Conservation (phyloP, 495 filamentous ascomycete genomes). For the Immersiella caudata region DNA sequence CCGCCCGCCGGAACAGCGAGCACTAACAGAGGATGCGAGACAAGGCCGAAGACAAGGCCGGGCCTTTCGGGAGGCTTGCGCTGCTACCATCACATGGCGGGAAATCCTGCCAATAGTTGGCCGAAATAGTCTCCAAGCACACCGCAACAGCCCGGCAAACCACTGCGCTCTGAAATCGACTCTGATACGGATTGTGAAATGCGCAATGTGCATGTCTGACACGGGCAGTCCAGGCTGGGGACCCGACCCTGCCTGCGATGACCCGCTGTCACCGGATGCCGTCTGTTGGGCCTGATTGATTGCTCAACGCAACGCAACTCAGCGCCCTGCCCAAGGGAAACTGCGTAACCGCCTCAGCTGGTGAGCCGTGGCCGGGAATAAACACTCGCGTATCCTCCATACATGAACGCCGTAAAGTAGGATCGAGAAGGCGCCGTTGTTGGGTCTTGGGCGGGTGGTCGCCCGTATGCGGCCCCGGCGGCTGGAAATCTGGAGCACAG, state of each 20-base stretch:
- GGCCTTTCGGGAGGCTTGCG: not conserved
- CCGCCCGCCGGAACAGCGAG: not conserved
- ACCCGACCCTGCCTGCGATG: conserved; percentile 5
- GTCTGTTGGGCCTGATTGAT: not conserved
- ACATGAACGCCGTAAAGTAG: not conserved
- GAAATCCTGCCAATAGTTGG: not conserved
- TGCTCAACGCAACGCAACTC: not conserved
- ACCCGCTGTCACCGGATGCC: conserved; percentile 11
- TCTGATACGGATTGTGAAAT: conserved; percentile 1
- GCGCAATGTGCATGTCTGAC: conserved; percentile 8
- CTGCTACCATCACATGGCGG: not conserved
- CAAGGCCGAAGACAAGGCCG: not conserved
- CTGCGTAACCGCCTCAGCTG: not conserved
- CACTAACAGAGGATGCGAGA: not conserved
- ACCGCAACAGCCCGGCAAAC: not conserved
- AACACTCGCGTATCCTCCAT: not conserved
- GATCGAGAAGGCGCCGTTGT: conserved; percentile 1
- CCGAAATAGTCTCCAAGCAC: not conserved
- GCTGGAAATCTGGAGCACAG: conserved; percentile 14
- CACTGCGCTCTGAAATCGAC: no score
- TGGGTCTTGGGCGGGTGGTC: conserved; percentile 12
- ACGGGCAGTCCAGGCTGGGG: not conserved
- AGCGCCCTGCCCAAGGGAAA: not conserved
- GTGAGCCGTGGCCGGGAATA: conserved; percentile 3
- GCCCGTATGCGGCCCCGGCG: conserved; percentile 25